phyloP scores from a whole-genome alignment of 2,329 filamentous ascomycete genomes.

The Zarea fungicola region DNA sequence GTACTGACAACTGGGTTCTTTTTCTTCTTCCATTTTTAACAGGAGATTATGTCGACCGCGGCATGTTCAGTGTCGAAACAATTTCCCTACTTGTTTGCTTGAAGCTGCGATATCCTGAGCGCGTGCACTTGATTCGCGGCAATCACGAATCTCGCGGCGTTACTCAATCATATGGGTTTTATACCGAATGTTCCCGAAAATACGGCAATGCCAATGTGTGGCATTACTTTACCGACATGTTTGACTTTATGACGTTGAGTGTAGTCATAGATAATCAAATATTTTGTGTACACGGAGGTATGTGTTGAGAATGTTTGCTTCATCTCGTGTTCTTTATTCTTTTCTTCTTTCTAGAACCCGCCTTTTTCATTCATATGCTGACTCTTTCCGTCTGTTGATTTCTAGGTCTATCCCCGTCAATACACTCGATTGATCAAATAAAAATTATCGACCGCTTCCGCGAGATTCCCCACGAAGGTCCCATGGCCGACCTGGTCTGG shows the following conservation, averaged over 20 bases:
- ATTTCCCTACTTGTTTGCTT: constrained; percentile 93
- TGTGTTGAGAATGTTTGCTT: too few relatives aligned
- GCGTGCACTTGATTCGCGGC: constrained; percentile 96
- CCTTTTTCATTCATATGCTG: too few relatives aligned
- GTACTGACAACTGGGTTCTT: not conserved
- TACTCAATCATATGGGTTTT: constrained; percentile 98
- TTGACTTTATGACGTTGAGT: constrained; percentile 95
- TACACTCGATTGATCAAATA: constrained; percentile 98
- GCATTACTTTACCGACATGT: constrained; percentile 98
- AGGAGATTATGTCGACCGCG: constrained; percentile 98
- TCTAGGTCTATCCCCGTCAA: constrained; percentile 78
- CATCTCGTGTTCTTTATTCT: too few relatives aligned
- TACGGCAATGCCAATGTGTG: constrained; percentile 99
- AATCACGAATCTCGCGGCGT: constrained; percentile 99
- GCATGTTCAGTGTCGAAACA: constrained; percentile 98
- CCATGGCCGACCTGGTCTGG: constrained; percentile 99
- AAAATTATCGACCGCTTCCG: constrained; percentile 99
- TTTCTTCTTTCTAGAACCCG: too few relatives aligned
- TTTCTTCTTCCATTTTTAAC: too few relatives aligned
- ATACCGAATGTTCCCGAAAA: constrained; percentile 97
- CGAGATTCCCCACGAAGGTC: constrained; percentile 96
- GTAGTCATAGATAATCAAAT: constrained; percentile 99
- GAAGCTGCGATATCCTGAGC: constrained; percentile 95
- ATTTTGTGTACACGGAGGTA: constrained; percentile 92
- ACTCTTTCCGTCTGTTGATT: too few relatives aligned